Evolutionary conservation across 2,329 filamentous ascomycete genomes (phyloP).

Genomic region (Microdochium trichocladiopsis): DNA sequence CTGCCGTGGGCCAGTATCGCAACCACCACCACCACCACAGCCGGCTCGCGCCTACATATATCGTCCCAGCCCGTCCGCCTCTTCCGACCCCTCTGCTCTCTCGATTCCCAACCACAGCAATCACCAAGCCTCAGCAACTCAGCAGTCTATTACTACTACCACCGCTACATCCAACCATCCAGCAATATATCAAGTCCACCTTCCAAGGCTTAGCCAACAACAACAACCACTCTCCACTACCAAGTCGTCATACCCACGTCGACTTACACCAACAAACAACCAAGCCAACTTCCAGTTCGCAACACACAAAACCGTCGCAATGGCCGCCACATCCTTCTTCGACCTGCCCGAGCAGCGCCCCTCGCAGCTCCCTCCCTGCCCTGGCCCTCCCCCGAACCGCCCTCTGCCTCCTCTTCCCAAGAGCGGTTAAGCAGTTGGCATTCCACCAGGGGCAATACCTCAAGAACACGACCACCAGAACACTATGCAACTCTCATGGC

Average conservation of each 20-base stretch:
- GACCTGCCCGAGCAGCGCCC: constrained; percentile 54
- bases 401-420: constrained; percentile 61
- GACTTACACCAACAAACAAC: background rate
- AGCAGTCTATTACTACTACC: background rate
- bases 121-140: background rate
- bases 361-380: constrained; percentile 60
- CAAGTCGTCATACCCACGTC: background rate
- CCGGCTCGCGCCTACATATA: background rate
- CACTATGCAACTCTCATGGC: background rate
- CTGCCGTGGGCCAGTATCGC: background rate
- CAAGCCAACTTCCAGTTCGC: background rate
- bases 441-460: background rate
- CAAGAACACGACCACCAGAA: background rate
- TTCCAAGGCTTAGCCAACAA: too few species aligned
- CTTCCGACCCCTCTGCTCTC: background rate
- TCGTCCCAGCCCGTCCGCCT: background rate
- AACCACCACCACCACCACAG: background rate
- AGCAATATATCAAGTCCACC: too few species aligned
- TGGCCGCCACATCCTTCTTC: constrained; percentile 21
- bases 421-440: constrained; percentile 34
- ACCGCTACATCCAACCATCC: background rate
- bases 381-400: constrained; percentile 56
- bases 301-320: constrained; percentile 13
- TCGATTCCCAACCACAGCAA: background rate
- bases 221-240: background rate